Evolutionary conservation across 306 rosid species (phyloP).

Genomic region (Echinosophora koreensis): DNA sequence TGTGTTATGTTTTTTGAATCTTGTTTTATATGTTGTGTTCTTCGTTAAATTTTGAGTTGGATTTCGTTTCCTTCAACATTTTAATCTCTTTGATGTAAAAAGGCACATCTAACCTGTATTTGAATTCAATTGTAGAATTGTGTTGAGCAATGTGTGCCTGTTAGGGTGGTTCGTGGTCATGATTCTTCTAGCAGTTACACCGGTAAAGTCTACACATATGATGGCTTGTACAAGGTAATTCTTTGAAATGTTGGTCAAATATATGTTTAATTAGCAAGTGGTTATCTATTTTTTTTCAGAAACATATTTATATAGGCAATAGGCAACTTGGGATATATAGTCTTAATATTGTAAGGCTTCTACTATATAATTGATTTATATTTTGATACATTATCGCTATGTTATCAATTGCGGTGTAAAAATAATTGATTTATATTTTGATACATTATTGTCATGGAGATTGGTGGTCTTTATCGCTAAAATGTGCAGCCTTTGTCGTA

Average conservation of each 20-base stretch:
- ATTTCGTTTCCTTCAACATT: neutral
- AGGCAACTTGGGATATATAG: neutral
- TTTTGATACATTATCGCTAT: too few species aligned
- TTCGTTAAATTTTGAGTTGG: neutral
- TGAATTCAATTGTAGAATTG: slow-evolving; percentile 68
- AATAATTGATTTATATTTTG: too few species aligned
- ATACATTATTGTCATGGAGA: too few species aligned
- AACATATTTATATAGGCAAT: neutral
- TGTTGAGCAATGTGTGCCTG: slow-evolving; percentile 72
- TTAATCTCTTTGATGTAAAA: slow-evolving; percentile 1
- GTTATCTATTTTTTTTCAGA: neutral
- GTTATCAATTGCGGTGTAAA: too few species aligned
- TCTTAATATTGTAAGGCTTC: neutral
- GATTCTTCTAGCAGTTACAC: slow-evolving; percentile 74
- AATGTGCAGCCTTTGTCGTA: too few species aligned
- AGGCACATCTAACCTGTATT: slow-evolving; percentile 42
- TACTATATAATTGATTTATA: too few species aligned
- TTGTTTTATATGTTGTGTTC: neutral
- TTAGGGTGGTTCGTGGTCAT: slow-evolving; percentile 95
- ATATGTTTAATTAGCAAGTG: neutral
- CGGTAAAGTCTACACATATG: slow-evolving; percentile 90
- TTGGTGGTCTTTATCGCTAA: too few species aligned
- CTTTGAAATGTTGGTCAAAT: slow-evolving; percentile 15
- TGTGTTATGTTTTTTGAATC: neutral
- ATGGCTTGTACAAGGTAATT: slow-evolving; percentile 93